Base-by-base conservation (phyloP, 202 grass and related monocot species). In the Eragrostis tef region DNA sequence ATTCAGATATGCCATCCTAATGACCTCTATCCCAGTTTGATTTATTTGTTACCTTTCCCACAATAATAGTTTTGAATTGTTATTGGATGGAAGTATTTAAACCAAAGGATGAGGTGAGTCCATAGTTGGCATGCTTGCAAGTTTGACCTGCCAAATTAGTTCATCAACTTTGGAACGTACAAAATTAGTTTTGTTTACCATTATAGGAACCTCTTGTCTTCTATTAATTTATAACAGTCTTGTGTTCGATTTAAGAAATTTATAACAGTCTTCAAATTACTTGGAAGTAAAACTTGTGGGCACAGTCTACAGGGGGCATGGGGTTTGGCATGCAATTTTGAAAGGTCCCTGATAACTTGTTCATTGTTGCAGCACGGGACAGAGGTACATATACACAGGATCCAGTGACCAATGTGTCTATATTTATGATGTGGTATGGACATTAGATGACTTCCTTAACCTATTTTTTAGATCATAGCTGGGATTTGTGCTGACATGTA, bases 351-450 rank as follows among this genome's bases (percentile, higher is more conserved):
- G 46, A 78, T 71, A 42, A 79, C 57, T 22, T 84, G 0, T 77
- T 36, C 67, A 43, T 82, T 81, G 15, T 77, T 87, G 15, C 79
- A 93, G 91, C 82, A 93, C 91, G 4, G 87, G 91, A 47, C 91
- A 93, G 87, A 93, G 60, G 78, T 93, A 93, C 82, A 93, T 93
- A 52, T 93, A 90, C 50, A 90, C 91, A 16, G 91, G 91, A 90
- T 93, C 91, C 14, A 86, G 74, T 72, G 87, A 93, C 68, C 81
- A 90, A 12, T 90, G 64, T 36, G 82, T 90, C 20, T 90, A 93
- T 64, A 86, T 93, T 67, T 93, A 88, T 80, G 84, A 93, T 70
- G 88, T 93, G 52, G 91, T 93, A 87, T 74, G 77, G 27, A 43
- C 81, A 64, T 81, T 58, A 19, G 9, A 70, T 68, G 11, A 17